Conservation (phyloP, 257 asterid genomes). For the Ilex asprella region DNA sequence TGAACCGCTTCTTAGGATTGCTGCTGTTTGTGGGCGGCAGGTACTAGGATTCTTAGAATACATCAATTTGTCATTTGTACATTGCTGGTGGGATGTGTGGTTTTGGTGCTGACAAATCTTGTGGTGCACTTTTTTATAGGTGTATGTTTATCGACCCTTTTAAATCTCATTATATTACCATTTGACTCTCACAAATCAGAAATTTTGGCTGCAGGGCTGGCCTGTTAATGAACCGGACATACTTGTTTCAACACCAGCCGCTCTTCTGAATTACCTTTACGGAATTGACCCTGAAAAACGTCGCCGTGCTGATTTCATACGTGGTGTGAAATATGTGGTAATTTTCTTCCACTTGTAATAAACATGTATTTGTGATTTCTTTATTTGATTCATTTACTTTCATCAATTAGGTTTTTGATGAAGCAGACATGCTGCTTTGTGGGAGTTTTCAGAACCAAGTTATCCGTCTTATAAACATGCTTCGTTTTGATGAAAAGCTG, state of each 20-base stretch:
- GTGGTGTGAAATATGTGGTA: conserved; percentile 82
- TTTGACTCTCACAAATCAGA: conserved; percentile 13
- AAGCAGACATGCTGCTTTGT: conserved; percentile 92
- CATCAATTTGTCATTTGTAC: neutral
- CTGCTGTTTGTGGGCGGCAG: conserved; percentile 90
- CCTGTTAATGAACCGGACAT: conserved; percentile 70
- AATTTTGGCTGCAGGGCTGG: conserved; percentile 57
- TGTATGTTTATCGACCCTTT: no score
- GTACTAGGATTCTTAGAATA: conserved; percentile 24
- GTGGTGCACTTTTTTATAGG: neutral
- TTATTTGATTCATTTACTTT: conserved; percentile 4
- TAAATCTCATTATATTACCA: neutral
- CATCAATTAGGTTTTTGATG: conserved; percentile 76
- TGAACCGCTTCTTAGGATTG: conserved; percentile 55
- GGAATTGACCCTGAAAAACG: conserved; percentile 58
- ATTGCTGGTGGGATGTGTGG: neutral
- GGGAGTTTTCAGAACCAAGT: conserved; percentile 97
- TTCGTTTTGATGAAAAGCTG: conserved; percentile 93
- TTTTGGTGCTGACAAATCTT: neutral
- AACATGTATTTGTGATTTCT: neutral
- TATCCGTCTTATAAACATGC: conserved; percentile 75
- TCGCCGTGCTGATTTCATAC: conserved; percentile 50
- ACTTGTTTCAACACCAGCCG: conserved; percentile 90
- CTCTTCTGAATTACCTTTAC: conserved; percentile 73
- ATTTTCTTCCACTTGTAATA: conserved; percentile 8